Base-by-base conservation (phyloP, 2,329 filamentous ascomycete species). In the Phialophora tarda region DNA sequence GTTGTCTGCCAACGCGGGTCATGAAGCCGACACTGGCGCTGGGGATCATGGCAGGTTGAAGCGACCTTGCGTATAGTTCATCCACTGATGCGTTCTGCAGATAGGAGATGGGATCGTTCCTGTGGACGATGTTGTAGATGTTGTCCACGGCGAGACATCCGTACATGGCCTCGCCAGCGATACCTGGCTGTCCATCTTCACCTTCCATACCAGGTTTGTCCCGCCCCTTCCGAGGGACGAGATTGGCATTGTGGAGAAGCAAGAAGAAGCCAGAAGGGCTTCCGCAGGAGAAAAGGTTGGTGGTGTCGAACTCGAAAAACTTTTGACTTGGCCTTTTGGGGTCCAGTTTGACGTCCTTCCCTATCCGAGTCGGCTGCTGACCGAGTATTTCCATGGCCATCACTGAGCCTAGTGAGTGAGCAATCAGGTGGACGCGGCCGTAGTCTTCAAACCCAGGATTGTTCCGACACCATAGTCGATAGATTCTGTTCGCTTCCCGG, bases 141-240 rank as follows among this genome's bases (percentile, higher is more conserved):
- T 98, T 99, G 79, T 98, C 92, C 1, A 98, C 90, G 0, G 94
- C 92, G 30, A 98, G 82, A 77, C 95, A 98, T 21, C 95, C 95
- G 76, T 96, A 97, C 5, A 83, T 86, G 32, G 91, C 93, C 21
- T 84, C 84, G n/a, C 91, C 91, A n/a, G 89, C 90, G 34, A 98
- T 85, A 6, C 83, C 82, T 5, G 84, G 83, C 14, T 83, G 78
- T 23, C 79, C 78, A 70, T 92, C 89, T 21, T 84, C 85, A 0
- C 82, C 79, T 68, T 93, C 88, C 23, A 88, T 88, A 4, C 90
- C 91, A 0, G 91, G 88, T 74, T 97, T 97, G 54, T 85, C 80
- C 64, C 90, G 86, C 41, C 90, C 91, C 68, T 87, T 86, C 2
- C 95, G 89, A 17, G 95, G 95, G 6, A 92, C 80, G 5, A 99